A percentile compares a stretch with the other conserved stretches of the same genome.
Conservation (phyloP, 768 basidiomycete species). For the Tulasnella sp. region DNA sequence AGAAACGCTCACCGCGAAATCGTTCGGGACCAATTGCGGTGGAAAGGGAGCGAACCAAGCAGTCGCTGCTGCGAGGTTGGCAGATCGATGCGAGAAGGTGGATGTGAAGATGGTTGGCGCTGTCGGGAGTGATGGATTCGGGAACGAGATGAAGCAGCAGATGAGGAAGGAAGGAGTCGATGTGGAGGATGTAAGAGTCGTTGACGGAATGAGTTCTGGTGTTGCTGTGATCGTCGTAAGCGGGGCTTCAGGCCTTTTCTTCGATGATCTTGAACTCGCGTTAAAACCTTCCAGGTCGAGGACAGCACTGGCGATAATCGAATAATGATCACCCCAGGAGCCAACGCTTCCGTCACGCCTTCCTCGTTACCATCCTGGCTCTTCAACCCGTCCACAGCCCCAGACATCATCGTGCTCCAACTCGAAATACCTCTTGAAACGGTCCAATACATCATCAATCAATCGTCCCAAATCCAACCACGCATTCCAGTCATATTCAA, state of each 20-base stretch:
- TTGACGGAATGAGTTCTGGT: constrained; percentile 16
- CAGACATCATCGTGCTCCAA: constrained; percentile 28
- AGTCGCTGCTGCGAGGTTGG: constrained; percentile 28
- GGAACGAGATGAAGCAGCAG: constrained; percentile 4
- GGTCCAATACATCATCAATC: constrained; percentile 21
- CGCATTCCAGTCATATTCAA: constrained; percentile 26
- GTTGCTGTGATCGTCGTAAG: constrained; percentile 30
- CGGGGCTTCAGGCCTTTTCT: background rate
- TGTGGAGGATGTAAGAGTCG: background rate
- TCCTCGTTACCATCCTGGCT: constrained; percentile 5
- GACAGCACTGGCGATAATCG: constrained; percentile 27
- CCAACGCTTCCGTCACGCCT: constrained; percentile 16
- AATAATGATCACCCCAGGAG: constrained; percentile 28
- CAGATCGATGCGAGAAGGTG: background rate
- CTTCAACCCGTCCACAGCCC: constrained; percentile 17
- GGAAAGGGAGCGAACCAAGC: constrained; percentile 31
- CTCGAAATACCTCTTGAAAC: constrained; percentile 30
- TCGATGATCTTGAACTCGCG: background rate
- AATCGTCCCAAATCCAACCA: background rate
- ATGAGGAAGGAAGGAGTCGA: constrained; percentile 24
- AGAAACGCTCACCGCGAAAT: constrained; percentile 28
- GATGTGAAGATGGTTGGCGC: constrained; percentile 28
- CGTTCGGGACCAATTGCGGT: constrained; percentile 27
- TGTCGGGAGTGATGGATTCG: constrained; percentile 29
- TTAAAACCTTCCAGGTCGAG: constrained; percentile 26